Conservation (phyloP, 441 rosid species). For the Aquilaria agallochum region DNA sequence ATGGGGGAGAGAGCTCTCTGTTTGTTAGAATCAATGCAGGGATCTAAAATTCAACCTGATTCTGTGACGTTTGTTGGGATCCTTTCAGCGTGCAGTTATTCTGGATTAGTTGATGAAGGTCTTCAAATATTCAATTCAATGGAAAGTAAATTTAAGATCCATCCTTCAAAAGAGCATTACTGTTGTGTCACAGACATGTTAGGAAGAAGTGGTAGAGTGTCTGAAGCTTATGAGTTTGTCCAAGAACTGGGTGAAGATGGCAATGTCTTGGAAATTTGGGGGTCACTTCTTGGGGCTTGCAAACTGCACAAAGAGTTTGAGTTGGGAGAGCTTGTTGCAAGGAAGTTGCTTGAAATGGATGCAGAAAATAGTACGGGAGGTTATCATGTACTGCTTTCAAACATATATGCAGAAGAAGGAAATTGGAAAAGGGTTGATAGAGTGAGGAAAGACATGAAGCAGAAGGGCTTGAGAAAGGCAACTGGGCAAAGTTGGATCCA, state of each 20-base stretch:
- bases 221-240: slow-evolving; percentile 78
- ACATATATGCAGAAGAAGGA: slow-evolving; percentile 73
- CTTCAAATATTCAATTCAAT: slow-evolving; percentile 61
- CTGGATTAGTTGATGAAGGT: slow-evolving; percentile 78
- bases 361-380: slow-evolving; percentile 38
- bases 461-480: slow-evolving; percentile 64
- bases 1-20: slow-evolving; percentile 74
- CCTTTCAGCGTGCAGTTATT: slow-evolving; percentile 79
- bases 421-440: slow-evolving; percentile 61
- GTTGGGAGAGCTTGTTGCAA: slow-evolving; percentile 56
- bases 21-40: slow-evolving; percentile 60
- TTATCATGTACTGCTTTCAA: slow-evolving; percentile 79
- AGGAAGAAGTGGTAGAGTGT: slow-evolving; percentile 76
- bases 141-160: slow-evolving; percentile 46
- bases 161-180: slow-evolving; percentile 62
- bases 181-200: slow-evolving; percentile 87
- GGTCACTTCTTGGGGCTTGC: slow-evolving; percentile 78
- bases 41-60: slow-evolving; percentile 46
- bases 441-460: slow-evolving; percentile 73
- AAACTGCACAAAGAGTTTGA: slow-evolving; percentile 56
- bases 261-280: slow-evolving; percentile 69
- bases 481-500: slow-evolving; percentile 77
- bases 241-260: slow-evolving; percentile 64
- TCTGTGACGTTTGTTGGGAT: slow-evolving; percentile 72
- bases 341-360: slow-evolving; percentile 48